These are phyloP conservation scores for Raffaelea deltoideospora DNA, from an alignment of 2,329 filamentous ascomycete species.

Conservation along the genomic window DNA sequence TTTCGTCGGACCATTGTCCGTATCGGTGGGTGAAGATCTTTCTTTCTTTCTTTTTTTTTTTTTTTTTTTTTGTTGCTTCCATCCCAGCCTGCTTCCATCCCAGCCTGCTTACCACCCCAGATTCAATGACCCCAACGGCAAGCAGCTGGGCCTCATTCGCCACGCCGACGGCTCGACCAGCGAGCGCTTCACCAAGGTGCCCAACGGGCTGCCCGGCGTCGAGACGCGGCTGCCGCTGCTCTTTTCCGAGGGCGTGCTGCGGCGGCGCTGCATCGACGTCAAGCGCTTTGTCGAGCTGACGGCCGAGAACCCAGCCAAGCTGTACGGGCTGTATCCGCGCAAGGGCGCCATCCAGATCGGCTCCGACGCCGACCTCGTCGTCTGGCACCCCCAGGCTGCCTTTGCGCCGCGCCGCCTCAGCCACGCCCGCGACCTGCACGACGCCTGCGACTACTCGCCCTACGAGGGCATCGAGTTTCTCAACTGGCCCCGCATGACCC, in stretches of 20 bases:
- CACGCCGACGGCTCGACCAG: conserved; percentile 1
- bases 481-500: conserved; percentile 46
- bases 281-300: conserved; percentile 39
- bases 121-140: conserved; percentile 24
- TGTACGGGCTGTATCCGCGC: conserved; percentile 37
- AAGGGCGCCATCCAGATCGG: conserved; percentile 35
- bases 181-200: conserved; percentile 36
- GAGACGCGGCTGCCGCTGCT: conserved; percentile 37
- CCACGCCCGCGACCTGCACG: conserved; percentile 37
- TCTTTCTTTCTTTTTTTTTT: not conserved
- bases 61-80: too few relatives aligned
- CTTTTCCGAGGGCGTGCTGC: conserved; percentile 17
- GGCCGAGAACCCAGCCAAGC: conserved; percentile 36
- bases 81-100: too few relatives aligned
- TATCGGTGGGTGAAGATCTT: conserved; percentile 12
- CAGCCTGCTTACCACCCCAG: conserved; percentile 5
- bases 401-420: conserved; percentile 16
- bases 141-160: conserved; percentile 7
- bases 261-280: conserved; percentile 19
- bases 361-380: conserved; percentile 37
- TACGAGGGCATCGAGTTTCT: conserved; percentile 38
- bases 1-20: conserved; percentile 32
- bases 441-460: conserved; percentile 46
- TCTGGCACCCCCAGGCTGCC: conserved; percentile 35
- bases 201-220: conserved; percentile 40